Percentiles rank a stretch among this genome's conserved stretches.
Evolutionary conservation across 768 basidiomycete genomes (phyloP).

Genomic region (Austroboletus eburneus): DNA sequence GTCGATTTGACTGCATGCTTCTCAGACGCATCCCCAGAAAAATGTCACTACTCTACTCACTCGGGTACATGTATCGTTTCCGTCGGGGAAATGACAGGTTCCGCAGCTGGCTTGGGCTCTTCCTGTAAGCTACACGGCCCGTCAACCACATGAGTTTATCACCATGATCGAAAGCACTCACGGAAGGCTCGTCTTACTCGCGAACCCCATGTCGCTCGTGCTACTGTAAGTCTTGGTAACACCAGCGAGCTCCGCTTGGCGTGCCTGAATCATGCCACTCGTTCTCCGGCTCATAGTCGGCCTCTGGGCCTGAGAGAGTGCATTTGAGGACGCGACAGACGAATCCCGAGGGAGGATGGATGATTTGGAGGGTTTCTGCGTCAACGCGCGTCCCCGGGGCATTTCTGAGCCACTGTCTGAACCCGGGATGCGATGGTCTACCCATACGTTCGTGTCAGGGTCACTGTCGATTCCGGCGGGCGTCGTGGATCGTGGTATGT

Average conservation of each 20-base stretch:
- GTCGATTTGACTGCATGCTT: slow-evolving; percentile 14
- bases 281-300: slow-evolving; percentile 24
- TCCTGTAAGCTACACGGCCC: slow-evolving; percentile 14
- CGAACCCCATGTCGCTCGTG: slow-evolving; percentile 22
- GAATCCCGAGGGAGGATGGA: slow-evolving; percentile 23
- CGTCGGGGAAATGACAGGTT: slow-evolving; percentile 19
- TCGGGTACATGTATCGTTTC: slow-evolving; percentile 30
- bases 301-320: slow-evolving; percentile 16
- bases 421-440: slow-evolving; percentile 11
- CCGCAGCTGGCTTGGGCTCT: slow-evolving; percentile 18
- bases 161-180: slow-evolving; percentile 10
- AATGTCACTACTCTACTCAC: slow-evolving; percentile 10
- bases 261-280: slow-evolving; percentile 20
- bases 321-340: slow-evolving; percentile 26
- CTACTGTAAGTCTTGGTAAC: slow-evolving; percentile 32
- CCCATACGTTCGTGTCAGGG: slow-evolving; percentile 27
- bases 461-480: slow-evolving; percentile 21
- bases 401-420: slow-evolving; percentile 22
- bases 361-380: slow-evolving; percentile 21
- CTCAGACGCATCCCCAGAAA: neutral
- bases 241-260: slow-evolving; percentile 29
- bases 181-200: slow-evolving; percentile 13
- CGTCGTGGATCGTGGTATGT: slow-evolving; percentile 25
- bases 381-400: slow-evolving; percentile 14
- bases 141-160: neutral